Evolutionary conservation across 106 monocot genomes (phyloP), one percentile per base, ranked within the genome.

Genomic region (Allium fistulosum): DNA sequence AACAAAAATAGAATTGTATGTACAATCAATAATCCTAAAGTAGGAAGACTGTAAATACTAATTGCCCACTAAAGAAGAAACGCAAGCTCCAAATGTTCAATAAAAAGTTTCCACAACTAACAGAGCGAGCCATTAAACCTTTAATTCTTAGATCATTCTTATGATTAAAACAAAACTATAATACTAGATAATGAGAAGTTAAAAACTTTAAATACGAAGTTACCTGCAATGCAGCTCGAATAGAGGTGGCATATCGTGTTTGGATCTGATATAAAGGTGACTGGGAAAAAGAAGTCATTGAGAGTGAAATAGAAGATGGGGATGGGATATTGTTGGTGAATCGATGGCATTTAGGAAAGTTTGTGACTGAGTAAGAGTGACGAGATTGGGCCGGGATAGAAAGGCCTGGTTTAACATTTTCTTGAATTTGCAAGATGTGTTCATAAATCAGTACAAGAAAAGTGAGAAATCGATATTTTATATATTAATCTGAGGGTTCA

Each of bases 311-410:
- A 56, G 45, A 66, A 49, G 55, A 68, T 26, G 13, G n/a, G 9
- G 56, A 56, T 2, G 68, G 56, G 55, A 66, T 51, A 26, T 52
- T 27, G 22, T 27, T 18, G 5, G 50, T 3, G 26, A 11, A 66
- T 22, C 10, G 49, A 66, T 49, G 66, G 68, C 68, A 55, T 68
- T 68, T 68, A 8, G 22, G 68, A 56, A 68, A 68, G 53, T 27
- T 53, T 13, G 22, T 6, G 17, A 22, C 1, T 18, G 67, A 28
- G 28, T 9, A 52, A 18, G 2, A 17, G 68, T 45, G 52, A 45
- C 28, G 68, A 16, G 53, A 11, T 11, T 52, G 14, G 9, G 27
- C 68, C 55, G 27, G 55, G 45, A 11, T 45, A 8, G 22, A 53
- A 8, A 68, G 27, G 37, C 26, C 8, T 3, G 68, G 55, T n/a